Evolutionary conservation across 805 yeast species (phyloP), one percentile per base, ranked within the genome.

Genomic region (Yamadazyma paraphyllophila): DNA sequence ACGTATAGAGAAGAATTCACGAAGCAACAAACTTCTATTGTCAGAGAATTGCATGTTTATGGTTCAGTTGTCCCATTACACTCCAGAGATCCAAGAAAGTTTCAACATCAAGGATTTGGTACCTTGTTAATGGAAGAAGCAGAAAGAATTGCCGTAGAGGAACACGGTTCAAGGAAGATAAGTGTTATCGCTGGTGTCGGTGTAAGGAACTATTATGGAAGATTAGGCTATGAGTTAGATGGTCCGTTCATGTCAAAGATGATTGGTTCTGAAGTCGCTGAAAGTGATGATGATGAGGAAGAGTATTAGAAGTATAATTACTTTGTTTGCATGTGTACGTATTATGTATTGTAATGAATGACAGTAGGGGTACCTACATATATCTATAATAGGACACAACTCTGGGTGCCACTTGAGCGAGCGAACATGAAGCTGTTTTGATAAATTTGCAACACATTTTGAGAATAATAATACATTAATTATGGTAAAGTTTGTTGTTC

Each of bases 101-200:
- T 94, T 74, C 99, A 94, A 71, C 99, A 94, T 72, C 99, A 94
- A 74, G 99, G 99, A 15, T 94, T 92, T 63, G 99, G 99, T 52
- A 92, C 99, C 5, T 74, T 94, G 58, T 69, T 94, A 42, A 94
- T 94, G 99, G 98, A 94, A 66, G 99, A 94, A 66, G 99, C 99
- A 2, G 98, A 89, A 58, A 78, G 97, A 53, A 94, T 94, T 49
- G 94, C 99, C 1, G 77, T 82, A 42, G 97, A 90, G 58, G 99
- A 94, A 63, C 99, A 94, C 63, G 96, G 97, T 0, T 85, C 96
- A 4, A 73, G 76, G 43, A 94, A 94, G 70, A 85, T 94, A 31
- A 82, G 96, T 62, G 99, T 94, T 44, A 94, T 94, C 55, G 84
- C 95, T 29, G 99, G 99, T 54, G 97, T 94, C 34, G 99, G 99